Evolutionary conservation across 169 alveolate species (phyloP).

Genomic region (Eimeria zaria): DNA sequence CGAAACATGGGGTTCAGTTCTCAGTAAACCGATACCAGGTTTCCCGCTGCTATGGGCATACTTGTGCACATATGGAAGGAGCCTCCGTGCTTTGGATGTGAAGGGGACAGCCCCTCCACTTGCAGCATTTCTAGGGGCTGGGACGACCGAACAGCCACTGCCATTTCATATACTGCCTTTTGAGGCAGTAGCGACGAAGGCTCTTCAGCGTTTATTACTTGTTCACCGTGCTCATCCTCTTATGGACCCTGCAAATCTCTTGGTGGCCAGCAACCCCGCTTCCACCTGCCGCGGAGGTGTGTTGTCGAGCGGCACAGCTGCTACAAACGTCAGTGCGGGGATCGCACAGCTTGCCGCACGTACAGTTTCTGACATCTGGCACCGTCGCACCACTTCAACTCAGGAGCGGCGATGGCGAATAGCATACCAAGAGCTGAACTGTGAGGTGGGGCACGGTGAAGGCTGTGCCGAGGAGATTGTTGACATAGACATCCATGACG

Average conservation of each 20-base stretch:
- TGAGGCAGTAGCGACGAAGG: conserved; percentile 75
- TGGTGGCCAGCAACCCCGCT: neutral
- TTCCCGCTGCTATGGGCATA: conserved; percentile 69
- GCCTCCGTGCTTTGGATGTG: conserved; percentile 50
- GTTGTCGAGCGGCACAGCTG: conserved; percentile 10
- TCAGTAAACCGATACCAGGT: conserved; percentile 52
- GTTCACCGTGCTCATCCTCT: conserved; percentile 71
- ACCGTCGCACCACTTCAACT: neutral
- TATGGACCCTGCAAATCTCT: conserved; percentile 42
- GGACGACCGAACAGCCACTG: conserved; percentile 52
- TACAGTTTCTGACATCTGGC: conserved; percentile 34
- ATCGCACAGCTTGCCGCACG: conserved; percentile 47
- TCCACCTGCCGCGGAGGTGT: conserved; percentile 12
- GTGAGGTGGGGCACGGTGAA: neutral
- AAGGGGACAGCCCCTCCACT: conserved; percentile 73
- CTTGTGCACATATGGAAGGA: conserved; percentile 60
- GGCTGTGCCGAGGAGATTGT: conserved; percentile 17
- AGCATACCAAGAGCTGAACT: neutral
- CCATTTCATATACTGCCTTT: conserved; percentile 21
- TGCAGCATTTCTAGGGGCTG: conserved; percentile 74
- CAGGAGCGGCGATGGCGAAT: conserved; percentile 14
- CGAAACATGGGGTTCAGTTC: conserved; percentile 68
- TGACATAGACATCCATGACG: neutral
- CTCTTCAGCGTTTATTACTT: conserved; percentile 43
- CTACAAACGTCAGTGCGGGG: conserved; percentile 15